A percentile compares a stretch with the other conserved stretches of the same genome.
These are phyloP conservation scores for Fusarium begoniae DNA, from an alignment of 2,329 filamentous ascomycete genomes.

Conservation along the genomic window DNA sequence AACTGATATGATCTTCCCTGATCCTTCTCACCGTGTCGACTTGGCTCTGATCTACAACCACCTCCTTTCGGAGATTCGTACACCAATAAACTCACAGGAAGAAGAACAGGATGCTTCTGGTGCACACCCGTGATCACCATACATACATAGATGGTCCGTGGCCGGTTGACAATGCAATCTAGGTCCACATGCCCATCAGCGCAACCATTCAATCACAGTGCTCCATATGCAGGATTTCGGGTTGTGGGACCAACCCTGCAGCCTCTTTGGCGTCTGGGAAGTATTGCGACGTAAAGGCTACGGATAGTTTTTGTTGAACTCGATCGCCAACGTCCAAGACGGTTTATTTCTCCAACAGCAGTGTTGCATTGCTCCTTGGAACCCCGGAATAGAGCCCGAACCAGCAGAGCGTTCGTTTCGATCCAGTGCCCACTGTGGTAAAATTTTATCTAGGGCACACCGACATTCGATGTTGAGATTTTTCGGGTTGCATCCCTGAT, in stretches of 20 bases:
- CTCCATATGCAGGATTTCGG: slow-evolving; percentile 27
- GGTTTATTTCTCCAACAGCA: slow-evolving; percentile 13
- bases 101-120: slow-evolving; percentile 9
- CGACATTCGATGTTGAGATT: slow-evolving; percentile 31
- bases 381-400: slow-evolving; percentile 7
- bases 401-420: slow-evolving; percentile 11
- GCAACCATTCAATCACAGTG: slow-evolving; percentile 17
- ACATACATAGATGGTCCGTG: slow-evolving; percentile 34
- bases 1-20: background rate
- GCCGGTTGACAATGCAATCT: slow-evolving; percentile 37
- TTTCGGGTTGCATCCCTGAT: slow-evolving; percentile 22
- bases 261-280: slow-evolving; percentile 11
- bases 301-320: slow-evolving; percentile 15
- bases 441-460: slow-evolving; percentile 17
- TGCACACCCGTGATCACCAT: slow-evolving; percentile 39
- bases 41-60: slow-evolving; percentile 13
- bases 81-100: slow-evolving; percentile 2
- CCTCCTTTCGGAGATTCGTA: slow-evolving; percentile 14
- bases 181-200: slow-evolving; percentile 40
- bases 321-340: slow-evolving; percentile 10
- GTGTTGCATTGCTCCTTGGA: slow-evolving; percentile 28
- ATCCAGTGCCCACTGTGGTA: background rate
- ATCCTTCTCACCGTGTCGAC: background rate
- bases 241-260: slow-evolving; percentile 39
- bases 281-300: slow-evolving; percentile 13